phyloP scores from a whole-genome alignment of 148 eudicot genomes.

The Cornus suecica region DNA sequence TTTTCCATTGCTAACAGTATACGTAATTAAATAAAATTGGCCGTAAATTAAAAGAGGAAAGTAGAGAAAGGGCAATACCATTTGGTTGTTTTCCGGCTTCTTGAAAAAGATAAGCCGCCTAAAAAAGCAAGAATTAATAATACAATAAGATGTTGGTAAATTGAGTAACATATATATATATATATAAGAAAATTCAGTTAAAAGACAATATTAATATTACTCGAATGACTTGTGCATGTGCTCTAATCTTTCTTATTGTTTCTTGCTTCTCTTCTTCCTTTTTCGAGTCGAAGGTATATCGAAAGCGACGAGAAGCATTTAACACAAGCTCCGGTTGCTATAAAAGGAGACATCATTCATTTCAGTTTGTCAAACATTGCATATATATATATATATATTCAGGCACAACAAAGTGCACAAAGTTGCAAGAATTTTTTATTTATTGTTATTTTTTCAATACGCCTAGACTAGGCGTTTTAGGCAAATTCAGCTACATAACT shows the following conservation, averaged over 20 bases:
- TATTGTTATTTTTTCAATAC: too few species aligned
- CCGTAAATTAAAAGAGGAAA: background rate
- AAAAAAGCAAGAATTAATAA: slow-evolving; percentile 17
- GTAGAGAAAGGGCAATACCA: slow-evolving; percentile 31
- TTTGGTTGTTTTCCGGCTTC: slow-evolving; percentile 50
- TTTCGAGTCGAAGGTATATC: slow-evolving; percentile 86
- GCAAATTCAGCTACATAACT: too few species aligned
- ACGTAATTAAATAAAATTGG: background rate
- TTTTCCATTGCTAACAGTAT: background rate
- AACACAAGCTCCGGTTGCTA: slow-evolving; percentile 97
- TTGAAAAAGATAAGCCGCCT: slow-evolving; percentile 84
- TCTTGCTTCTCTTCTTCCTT: slow-evolving; percentile 82
- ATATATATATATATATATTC: too few species aligned
- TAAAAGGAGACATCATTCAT: slow-evolving; percentile 16
- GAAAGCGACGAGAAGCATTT: slow-evolving; percentile 91
- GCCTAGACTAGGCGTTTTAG: too few species aligned
- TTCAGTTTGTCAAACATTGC: slow-evolving; percentile 12
- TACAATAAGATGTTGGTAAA: slow-evolving; percentile 7
- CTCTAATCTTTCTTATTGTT: slow-evolving; percentile 67
- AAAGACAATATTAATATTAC: slow-evolving; percentile 36
- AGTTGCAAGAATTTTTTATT: too few species aligned
- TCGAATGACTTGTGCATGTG: slow-evolving; percentile 89
- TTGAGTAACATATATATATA: background rate
- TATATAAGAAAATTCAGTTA: background rate
- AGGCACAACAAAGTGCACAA: background rate